A percentile compares a stretch with the other conserved stretches of the same genome.
Conservation (phyloP, 192 early-diverging fungal genomes). For the Coemansia sp. region DNA sequence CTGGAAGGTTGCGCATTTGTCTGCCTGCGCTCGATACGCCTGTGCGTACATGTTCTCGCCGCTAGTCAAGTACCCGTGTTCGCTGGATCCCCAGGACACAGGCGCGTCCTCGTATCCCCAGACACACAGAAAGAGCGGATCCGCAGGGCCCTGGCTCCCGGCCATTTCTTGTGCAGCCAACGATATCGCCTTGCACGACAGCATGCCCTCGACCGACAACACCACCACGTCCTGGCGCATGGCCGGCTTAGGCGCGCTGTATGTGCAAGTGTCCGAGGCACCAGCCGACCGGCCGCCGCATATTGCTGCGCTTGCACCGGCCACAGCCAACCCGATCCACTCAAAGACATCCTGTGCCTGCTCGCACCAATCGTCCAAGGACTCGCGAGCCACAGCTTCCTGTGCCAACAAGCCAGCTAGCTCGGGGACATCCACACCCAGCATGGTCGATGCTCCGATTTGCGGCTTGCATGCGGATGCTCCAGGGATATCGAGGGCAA, state of each 20-base stretch:
- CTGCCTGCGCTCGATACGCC: constrained; percentile 3
- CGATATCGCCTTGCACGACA: constrained; percentile 34
- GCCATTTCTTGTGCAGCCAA: neutral
- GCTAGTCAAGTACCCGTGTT: constrained; percentile 36
- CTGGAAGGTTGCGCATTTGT: constrained; percentile 38
- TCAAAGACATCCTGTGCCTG: constrained; percentile 36
- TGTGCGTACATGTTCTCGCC: constrained; percentile 53
- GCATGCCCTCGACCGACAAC: constrained; percentile 23
- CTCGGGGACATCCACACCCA: constrained; percentile 11
- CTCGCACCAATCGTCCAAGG: constrained; percentile 31
- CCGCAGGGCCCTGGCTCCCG: neutral
- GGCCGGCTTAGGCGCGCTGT: constrained; percentile 17
- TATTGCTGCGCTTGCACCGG: constrained; percentile 8
- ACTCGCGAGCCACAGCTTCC: neutral
- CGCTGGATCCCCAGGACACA: constrained; percentile 31
- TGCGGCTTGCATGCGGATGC: neutral
- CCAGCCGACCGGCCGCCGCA: neutral
- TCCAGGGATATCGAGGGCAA: constrained; percentile 38
- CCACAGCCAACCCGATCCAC: constrained; percentile 44
- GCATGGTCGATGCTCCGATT: neutral
- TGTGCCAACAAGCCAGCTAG: neutral
- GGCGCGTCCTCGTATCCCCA: constrained; percentile 55
- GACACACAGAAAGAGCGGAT: constrained; percentile 27
- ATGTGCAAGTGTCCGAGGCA: constrained; percentile 10
- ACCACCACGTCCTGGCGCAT: neutral